Evolutionary conservation across 805 yeast species (phyloP).

Genomic region (Suhomyces faveliae): DNA sequence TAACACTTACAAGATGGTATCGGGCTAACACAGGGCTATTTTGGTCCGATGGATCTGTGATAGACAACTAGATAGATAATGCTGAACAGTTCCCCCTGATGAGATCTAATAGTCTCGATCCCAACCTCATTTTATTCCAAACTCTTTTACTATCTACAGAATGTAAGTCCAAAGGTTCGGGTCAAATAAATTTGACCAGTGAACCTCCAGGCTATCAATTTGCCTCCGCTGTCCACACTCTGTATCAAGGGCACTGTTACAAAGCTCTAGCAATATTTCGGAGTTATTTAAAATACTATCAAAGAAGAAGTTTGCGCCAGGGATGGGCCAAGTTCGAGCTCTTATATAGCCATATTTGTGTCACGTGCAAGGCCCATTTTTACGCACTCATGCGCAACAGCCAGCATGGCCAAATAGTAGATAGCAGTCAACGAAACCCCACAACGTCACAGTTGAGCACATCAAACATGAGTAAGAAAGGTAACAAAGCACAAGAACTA

Average conservation of each 20-base stretch:
- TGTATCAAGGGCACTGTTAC: slow-evolving; percentile 25
- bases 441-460: background rate
- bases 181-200: background rate
- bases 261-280: slow-evolving; percentile 44
- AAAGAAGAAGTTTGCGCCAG: slow-evolving; percentile 9
- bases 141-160: background rate
- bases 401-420: background rate
- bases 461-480: background rate
- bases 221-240: slow-evolving; percentile 52
- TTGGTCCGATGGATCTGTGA: too few relatives aligned
- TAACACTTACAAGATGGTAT: background rate
- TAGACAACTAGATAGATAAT: too few relatives aligned
- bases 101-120: background rate
- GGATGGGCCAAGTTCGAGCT: background rate
- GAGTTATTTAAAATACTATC: slow-evolving; percentile 31
- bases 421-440: background rate
- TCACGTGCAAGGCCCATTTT: background rate
- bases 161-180: slow-evolving; percentile 2
- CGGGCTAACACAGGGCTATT: too few relatives aligned
- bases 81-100: too few relatives aligned
- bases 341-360: background rate
- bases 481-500: background rate
- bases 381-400: background rate
- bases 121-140: too few relatives aligned
- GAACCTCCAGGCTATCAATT: slow-evolving; percentile 11